Evolutionary conservation across 2,329 filamentous ascomycete species (phyloP).

Genomic region (Didymella lethalis): DNA sequence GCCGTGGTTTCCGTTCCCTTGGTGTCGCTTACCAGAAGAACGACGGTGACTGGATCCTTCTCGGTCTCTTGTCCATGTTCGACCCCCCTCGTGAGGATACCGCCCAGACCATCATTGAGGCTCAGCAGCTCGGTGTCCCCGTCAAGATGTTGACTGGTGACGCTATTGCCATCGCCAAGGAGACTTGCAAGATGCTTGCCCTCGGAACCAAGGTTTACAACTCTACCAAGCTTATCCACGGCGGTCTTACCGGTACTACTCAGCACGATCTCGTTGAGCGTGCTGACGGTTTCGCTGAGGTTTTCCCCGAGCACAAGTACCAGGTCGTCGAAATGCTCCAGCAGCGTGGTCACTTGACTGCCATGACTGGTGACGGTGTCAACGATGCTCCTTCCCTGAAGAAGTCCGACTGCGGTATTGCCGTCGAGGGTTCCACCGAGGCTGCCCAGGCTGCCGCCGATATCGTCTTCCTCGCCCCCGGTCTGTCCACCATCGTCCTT

Average conservation of each 20-base stretch:
- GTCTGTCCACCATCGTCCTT: constrained; percentile 74
- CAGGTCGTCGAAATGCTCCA: constrained; percentile 79
- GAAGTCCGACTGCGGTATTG: constrained; percentile 78
- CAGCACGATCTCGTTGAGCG: constrained; percentile 80
- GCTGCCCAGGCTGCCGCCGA: constrained; percentile 76
- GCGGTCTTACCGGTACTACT: constrained; percentile 74
- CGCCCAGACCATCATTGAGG: constrained; percentile 78
- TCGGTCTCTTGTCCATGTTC: constrained; percentile 82
- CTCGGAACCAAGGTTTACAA: constrained; percentile 84
- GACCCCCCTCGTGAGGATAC: constrained; percentile 81
- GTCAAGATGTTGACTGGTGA: constrained; percentile 87
- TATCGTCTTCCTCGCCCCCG: constrained; percentile 77
- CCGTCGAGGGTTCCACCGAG: constrained; percentile 75
- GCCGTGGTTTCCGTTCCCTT: constrained; percentile 80
- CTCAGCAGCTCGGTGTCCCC: constrained; percentile 76
- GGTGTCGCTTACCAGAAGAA: constrained; percentile 82
- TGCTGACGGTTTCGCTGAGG: constrained; percentile 76
- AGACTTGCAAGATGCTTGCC: constrained; percentile 83
- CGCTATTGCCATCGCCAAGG: constrained; percentile 80
- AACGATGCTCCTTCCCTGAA: constrained; percentile 78
- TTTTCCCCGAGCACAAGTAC: constrained; percentile 80
- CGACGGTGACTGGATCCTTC: constrained; percentile 74
- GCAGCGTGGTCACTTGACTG: constrained; percentile 75
- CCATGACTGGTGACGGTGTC: constrained; percentile 79
- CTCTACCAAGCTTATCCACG: constrained; percentile 78